phyloP scores from a whole-genome alignment of 345 rosid species.

The Melaleuca quinquenervia region DNA sequence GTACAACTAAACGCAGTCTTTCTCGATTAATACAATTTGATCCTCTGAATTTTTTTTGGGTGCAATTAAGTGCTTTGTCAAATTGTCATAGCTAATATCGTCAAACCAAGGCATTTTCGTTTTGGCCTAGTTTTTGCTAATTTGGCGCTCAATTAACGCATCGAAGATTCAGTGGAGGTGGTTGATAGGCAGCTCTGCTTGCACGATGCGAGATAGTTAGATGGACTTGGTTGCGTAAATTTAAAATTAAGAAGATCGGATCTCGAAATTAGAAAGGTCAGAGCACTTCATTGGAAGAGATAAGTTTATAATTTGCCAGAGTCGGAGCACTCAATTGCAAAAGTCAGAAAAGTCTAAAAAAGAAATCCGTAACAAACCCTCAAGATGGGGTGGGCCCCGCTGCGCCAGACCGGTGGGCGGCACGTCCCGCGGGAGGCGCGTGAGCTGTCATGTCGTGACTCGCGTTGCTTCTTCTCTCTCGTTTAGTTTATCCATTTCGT shows the following conservation, averaged over 20 bases:
- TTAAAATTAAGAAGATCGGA: background rate
- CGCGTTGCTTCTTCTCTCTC: background rate
- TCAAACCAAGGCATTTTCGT: background rate
- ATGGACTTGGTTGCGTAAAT: background rate
- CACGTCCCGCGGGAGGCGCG: background rate
- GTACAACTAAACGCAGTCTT: too few relatives aligned
- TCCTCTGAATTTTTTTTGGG: too few relatives aligned
- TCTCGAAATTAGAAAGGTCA: background rate
- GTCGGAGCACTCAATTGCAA: background rate
- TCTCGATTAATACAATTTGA: too few relatives aligned
- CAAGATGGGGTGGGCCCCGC: background rate
- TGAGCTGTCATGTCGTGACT: background rate
- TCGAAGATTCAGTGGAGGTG: background rate
- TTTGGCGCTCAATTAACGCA: rapidly evolving
- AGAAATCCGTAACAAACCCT: background rate
- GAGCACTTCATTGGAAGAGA: background rate
- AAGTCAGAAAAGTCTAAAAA: background rate
- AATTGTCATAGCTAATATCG: background rate
- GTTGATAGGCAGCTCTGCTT: background rate
- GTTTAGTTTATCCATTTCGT: slow-evolving; percentile 3
- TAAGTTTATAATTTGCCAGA: background rate
- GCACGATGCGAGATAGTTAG: rapidly evolving
- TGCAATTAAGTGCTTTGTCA: background rate
- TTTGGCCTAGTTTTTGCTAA: background rate
- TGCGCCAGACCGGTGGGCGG: background rate